A percentile compares a stretch with the other conserved stretches of the same genome.
Evolutionary conservation across 257 asterid genomes (phyloP).

Genomic region (Nicotiana paniculata): DNA sequence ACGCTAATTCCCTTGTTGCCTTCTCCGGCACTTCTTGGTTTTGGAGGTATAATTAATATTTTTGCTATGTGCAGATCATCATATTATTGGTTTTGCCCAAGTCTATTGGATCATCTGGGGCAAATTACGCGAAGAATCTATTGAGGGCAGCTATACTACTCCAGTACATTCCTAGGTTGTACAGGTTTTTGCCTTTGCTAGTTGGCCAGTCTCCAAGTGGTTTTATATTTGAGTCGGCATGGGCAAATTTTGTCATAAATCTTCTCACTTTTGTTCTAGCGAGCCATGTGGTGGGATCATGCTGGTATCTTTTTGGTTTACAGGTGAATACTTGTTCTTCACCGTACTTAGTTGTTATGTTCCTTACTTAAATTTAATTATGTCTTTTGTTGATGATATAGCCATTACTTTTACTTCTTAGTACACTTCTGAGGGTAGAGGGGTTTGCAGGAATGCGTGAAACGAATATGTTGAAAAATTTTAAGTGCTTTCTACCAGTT

Average conservation of each 20-base stretch:
- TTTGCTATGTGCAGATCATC: constrained; percentile 41
- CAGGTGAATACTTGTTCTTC: constrained; percentile 40
- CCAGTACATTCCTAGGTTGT: constrained; percentile 71
- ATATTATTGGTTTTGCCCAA: constrained; percentile 46
- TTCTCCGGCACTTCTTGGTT: not conserved
- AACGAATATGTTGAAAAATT: not conserved
- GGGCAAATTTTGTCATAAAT: constrained; percentile 75
- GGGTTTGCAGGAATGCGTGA: not conserved
- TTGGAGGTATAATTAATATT: not conserved
- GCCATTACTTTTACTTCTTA: not conserved
- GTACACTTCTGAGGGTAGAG: not conserved
- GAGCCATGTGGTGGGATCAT: constrained; percentile 81
- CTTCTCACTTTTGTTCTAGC: constrained; percentile 62
- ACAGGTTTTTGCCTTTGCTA: constrained; percentile 63
- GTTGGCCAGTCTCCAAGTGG: constrained; percentile 77
- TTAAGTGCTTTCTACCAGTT: constrained; percentile 2
- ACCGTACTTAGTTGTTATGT: not conserved
- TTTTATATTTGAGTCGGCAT: constrained; percentile 75
- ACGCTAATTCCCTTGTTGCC: not conserved
- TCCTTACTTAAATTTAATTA: not conserved
- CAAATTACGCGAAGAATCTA: constrained; percentile 58
- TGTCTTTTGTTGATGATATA: not conserved
- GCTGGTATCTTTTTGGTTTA: constrained; percentile 86
- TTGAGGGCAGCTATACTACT: constrained; percentile 53
- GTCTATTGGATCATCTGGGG: constrained; percentile 45